These are phyloP conservation scores for Tephrocybe sp. DNA, from an alignment of 768 basidiomycete species.

Conservation along the genomic window DNA sequence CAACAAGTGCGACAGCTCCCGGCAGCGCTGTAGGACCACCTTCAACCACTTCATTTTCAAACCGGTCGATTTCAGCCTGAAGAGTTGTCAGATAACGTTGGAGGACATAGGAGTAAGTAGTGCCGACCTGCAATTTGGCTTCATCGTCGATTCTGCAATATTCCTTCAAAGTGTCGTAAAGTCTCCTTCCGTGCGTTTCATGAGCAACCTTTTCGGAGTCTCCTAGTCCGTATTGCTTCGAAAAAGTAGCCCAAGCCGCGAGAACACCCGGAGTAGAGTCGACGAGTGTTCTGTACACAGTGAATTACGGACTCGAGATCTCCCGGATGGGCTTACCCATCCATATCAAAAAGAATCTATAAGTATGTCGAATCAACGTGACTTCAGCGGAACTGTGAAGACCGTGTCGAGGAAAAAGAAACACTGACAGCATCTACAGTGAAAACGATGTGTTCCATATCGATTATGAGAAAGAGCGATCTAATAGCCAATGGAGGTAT, in stretches of 20 bases:
- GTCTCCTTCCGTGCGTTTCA: constrained; percentile 71
- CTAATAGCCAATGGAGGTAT: neutral
- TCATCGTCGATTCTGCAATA: constrained; percentile 64
- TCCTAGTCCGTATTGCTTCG: constrained; percentile 55
- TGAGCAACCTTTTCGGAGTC: constrained; percentile 46
- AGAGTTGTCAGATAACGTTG: neutral
- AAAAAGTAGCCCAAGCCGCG: constrained; percentile 73
- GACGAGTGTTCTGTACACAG: constrained; percentile 54
- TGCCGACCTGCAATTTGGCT: constrained; percentile 47
- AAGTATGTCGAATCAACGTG: neutral
- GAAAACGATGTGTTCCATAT: constrained; percentile 33
- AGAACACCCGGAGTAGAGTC: constrained; percentile 86
- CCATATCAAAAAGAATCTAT: constrained; percentile 69
- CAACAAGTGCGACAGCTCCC: constrained; percentile 57
- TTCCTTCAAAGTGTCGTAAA: constrained; percentile 72
- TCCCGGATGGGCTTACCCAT: constrained; percentile 45
- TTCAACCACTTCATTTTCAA: constrained; percentile 72
- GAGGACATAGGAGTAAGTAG: neutral
- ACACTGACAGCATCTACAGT: constrained; percentile 52
- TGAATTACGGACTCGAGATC: neutral
- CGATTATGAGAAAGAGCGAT: neutral
- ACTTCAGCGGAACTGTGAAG: constrained; percentile 3
- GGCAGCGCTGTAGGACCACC: constrained; percentile 63
- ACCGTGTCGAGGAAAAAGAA: neutral
- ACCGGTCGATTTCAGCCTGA: constrained; percentile 69